Base-by-base conservation (phyloP, 108 stramenopile species). In the Nannochloropsis gaditana region DNA sequence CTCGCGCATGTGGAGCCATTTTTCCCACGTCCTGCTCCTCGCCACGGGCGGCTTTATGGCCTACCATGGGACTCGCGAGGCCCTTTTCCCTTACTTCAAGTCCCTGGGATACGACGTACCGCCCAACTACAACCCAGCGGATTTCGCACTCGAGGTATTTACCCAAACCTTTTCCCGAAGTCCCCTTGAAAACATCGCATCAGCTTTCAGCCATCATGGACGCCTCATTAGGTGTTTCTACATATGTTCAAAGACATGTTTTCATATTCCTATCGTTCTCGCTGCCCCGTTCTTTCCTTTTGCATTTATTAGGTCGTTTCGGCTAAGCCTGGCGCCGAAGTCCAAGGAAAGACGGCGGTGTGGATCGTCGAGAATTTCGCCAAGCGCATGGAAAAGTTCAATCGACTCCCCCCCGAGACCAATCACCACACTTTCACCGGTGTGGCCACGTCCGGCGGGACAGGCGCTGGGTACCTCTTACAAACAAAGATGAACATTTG, bases 321-420 rank as follows among this genome's bases (percentile, higher is more conserved):
- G 15, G 59, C 59, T n/a, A 73, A 73, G 59, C 59, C 59, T n/a
- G 59, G 59, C 6, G 59, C 59, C 19, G 59, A 73, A 73, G 59
- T 73, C 15, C 59, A 73, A n/a, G 59, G 59, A n/a, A 73, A 73
- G 59, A 73, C 59, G 6, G 59, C 59, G 19, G 59, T 8, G 4
- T 73, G 59, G 59, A 73, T 73, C 59, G 59, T 73, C 19, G 59
- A 73, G 59, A 73, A 73, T 6, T 73, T 73, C n/a, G 59, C 59
- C 4, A 73, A 73, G 59, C 59, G 59, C 59, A 73, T 73, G 59
- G 59, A 73, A 73, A 73, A 73, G n/a, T 73, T 73, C 59, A 73
- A 73, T n/a, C 59, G 59, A 8, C 59, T 73, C 19, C 59, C 59
- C 15, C n/a, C 59, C 59, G 59, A 73, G 59, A 73, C 15, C 8